Conservation (phyloP, 2,329 filamentous ascomycete genomes). For the Orbilia quercus region DNA sequence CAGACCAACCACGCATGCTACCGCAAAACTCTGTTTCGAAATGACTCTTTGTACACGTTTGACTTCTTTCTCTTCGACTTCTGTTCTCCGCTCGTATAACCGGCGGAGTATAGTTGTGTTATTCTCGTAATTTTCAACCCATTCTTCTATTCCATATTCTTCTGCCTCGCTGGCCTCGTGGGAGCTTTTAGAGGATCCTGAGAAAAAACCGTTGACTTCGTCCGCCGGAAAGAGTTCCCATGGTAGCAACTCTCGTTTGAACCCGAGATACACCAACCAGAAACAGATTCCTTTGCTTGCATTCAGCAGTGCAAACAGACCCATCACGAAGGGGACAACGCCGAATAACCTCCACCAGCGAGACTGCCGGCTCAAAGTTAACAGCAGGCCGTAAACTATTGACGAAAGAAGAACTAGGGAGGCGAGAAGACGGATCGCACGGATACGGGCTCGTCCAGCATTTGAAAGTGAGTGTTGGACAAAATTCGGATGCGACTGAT, state of each 20-base stretch:
- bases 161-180: conserved; percentile 44
- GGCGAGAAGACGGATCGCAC: conserved; percentile 47
- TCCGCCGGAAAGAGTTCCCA: conserved; percentile 52
- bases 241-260: conserved; percentile 51
- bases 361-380: conserved; percentile 42
- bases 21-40: conserved; percentile 52
- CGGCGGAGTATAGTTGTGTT: conserved; percentile 49
- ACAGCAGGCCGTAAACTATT: conserved; percentile 46
- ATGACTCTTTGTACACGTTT: conserved; percentile 57
- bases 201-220: conserved; percentile 50
- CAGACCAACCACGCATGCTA: conserved; percentile 48
- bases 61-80: conserved; percentile 54
- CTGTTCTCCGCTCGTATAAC: conserved; percentile 47
- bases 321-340: conserved; percentile 40
- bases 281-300: conserved; percentile 54
- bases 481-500: conserved; percentile 54
- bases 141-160: conserved; percentile 52
- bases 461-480: conserved; percentile 54
- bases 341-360: conserved; percentile 56
- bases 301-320: conserved; percentile 45
- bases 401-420: conserved; percentile 33
- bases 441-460: conserved; percentile 42
- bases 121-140: conserved; percentile 55
- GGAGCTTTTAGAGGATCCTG: conserved; percentile 30
- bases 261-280: conserved; percentile 46